Evolutionary conservation across 2,329 filamentous ascomycete genomes (phyloP), one percentile per base, ranked within the genome.

Genomic region (Zarea fungicola): DNA sequence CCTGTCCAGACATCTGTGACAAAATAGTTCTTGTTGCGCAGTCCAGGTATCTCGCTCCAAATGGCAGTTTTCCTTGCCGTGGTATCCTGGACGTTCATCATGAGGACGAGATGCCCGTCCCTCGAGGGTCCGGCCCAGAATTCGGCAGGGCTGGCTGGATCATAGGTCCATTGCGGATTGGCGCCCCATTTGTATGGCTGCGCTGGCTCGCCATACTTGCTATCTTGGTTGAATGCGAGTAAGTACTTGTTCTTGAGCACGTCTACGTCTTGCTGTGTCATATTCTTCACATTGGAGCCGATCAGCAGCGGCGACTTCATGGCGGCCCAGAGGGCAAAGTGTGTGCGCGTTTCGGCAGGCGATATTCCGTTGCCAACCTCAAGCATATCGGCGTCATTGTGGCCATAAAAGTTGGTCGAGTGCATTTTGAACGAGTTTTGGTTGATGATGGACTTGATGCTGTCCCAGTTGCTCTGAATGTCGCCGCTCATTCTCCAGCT

Each of bases 301-400:
- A 78, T 75, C 22, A 78, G 66, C 18, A 79, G 55, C 0, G 75
- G 74, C 5, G 66, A 68, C 57, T 76, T 77, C 62, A 78, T 68
- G 1, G 66, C 66, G 0, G 71, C 72, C 76, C 76, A 79, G 5
- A 78, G 57, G 4, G 71, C 71, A 55, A 78, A 78, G 54, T 78
- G 75, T 3, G 70, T 69, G 16, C 73, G 63, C 26, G 69, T 69
- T 62, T 79, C 74, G 1, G 64, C 66, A 1, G 62, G 31, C 0
- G 70, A 75, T 37, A 78, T 59, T 0, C 68, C 70, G 55, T 77
- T 78, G 19, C 75, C 75, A 6, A 78, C 64, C 55, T 77, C 73
- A 7, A 71, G 65, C 68, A 77, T 76, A 46, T 78, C 74, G 10
- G 68, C 65, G 52, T 80, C 76, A 5, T 71, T 72, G 54, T 73